Percentiles rank a stretch among this genome's conserved stretches.
Conservation (phyloP, 73 alveolate genomes). For the Diophrys sp. region DNA sequence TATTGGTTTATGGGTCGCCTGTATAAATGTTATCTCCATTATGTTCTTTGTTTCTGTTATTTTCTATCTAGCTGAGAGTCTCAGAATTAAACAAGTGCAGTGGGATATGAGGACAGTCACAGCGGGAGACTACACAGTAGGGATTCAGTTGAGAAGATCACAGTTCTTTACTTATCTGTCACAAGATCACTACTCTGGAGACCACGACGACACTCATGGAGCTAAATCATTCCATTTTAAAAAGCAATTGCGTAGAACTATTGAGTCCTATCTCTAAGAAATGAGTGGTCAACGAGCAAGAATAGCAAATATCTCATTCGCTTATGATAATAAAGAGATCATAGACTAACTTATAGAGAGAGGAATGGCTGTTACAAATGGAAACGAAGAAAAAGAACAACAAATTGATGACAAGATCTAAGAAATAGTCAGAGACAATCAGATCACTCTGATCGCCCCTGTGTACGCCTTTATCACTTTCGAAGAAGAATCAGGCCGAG, state of each 20-base stretch:
- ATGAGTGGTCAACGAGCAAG: neutral
- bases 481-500: slow-evolving; percentile 44
- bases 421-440: slow-evolving; percentile 7
- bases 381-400: slow-evolving; percentile 12
- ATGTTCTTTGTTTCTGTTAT: neutral
- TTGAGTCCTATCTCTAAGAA: neutral
- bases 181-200: neutral
- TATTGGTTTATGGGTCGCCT: neutral
- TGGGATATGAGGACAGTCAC: slow-evolving; percentile 59
- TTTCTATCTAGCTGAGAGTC: too few relatives aligned
- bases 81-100: neutral
- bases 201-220: neutral
- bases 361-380: slow-evolving; percentile 25
- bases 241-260: neutral
- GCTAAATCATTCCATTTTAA: neutral
- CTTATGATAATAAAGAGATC: slow-evolving; percentile 32
- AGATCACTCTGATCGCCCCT: slow-evolving; percentile 25
- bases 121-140: slow-evolving; percentile 58
- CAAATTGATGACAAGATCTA: neutral
- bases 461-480: slow-evolving; percentile 53
- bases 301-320: slow-evolving; percentile 46
- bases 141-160: neutral
- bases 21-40: neutral
- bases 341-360: slow-evolving; percentile 26
- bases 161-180: slow-evolving; percentile 13